Conservation (phyloP, 2,329 filamentous ascomycete species). For the Purpureocillium takamizusanense region DNA sequence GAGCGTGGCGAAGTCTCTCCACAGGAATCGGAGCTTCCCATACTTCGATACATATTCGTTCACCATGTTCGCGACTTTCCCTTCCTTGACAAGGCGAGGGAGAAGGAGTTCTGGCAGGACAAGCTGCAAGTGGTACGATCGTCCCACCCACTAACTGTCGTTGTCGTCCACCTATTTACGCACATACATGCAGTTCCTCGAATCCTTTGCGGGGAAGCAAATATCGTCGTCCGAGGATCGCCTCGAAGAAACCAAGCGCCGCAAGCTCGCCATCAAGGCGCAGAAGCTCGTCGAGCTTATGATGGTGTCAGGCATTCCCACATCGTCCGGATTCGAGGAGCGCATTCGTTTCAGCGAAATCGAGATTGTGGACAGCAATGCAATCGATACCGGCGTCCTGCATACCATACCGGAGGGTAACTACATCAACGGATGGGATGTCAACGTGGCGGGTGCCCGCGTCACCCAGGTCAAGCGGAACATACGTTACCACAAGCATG, state of each 20-base stretch:
- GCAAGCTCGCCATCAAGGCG: constrained; percentile 85
- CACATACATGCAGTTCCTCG: constrained; percentile 60
- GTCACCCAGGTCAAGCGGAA: constrained; percentile 75
- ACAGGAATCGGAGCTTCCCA: constrained; percentile 85
- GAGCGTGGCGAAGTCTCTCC: constrained; percentile 88
- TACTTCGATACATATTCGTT: constrained; percentile 94
- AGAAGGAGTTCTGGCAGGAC: constrained; percentile 99
- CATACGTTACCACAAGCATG: constrained; percentile 83
- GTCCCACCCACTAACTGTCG: background rate
- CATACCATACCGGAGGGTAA: constrained; percentile 85
- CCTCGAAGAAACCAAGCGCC: constrained; percentile 88
- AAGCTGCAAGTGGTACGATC: constrained; percentile 74
- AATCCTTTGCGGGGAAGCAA: constrained; percentile 93
- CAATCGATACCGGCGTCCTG: constrained; percentile 82
- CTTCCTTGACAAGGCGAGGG: constrained; percentile 89
- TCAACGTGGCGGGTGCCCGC: constrained; percentile 87
- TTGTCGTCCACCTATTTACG: background rate
- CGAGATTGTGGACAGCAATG: constrained; percentile 88
- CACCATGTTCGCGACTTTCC: constrained; percentile 97
- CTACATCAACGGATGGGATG: constrained; percentile 90
- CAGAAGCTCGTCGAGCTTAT: constrained; percentile 96
- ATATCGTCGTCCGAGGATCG: constrained; percentile 96
- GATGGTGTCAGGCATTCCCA: constrained; percentile 97
- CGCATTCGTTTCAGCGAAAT: constrained; percentile 93
- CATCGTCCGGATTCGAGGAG: constrained; percentile 94